Evolutionary conservation across 805 yeast species (phyloP).

Genomic region (Monosporozyma aerobia): DNA sequence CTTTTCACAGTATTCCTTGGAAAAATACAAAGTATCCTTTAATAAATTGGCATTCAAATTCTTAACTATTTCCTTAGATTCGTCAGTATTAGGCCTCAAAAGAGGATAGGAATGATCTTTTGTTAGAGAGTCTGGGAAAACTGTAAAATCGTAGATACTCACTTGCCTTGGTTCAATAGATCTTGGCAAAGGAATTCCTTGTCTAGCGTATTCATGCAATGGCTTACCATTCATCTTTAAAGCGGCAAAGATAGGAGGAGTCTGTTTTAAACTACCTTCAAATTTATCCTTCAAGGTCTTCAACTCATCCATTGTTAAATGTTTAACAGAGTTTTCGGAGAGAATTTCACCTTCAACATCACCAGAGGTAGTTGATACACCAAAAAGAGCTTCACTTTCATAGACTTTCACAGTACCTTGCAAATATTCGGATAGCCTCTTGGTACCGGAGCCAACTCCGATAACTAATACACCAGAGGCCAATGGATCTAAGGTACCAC

Average conservation of each 20-base stretch:
- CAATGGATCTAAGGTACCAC: slow-evolving; percentile 92
- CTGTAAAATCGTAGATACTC: slow-evolving; percentile 43
- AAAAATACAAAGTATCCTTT: slow-evolving; percentile 52
- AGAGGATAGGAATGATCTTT: slow-evolving; percentile 48
- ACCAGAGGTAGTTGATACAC: slow-evolving; percentile 87
- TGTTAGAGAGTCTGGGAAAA: slow-evolving; percentile 42
- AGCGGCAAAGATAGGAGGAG: slow-evolving; percentile 94
- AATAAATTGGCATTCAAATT: slow-evolving; percentile 44
- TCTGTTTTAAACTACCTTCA: slow-evolving; percentile 73
- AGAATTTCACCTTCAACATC: slow-evolving; percentile 83
- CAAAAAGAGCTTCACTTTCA: slow-evolving; percentile 76
- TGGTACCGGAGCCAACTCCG: slow-evolving; percentile 92
- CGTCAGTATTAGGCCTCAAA: slow-evolving; percentile 29
- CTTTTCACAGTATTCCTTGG: slow-evolving; percentile 44
- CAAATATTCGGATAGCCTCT: slow-evolving; percentile 60
- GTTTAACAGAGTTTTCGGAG: slow-evolving; percentile 45
- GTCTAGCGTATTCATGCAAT: slow-evolving; percentile 86
- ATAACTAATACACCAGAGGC: slow-evolving; percentile 92
- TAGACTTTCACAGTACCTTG: slow-evolving; percentile 71
- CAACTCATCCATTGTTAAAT: slow-evolving; percentile 47
- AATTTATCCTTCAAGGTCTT: slow-evolving; percentile 49
- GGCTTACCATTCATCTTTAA: slow-evolving; percentile 91
- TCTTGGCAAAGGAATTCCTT: slow-evolving; percentile 74
- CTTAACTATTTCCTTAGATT: slow-evolving; percentile 18
- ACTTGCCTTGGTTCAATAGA: slow-evolving; percentile 74